Evolutionary conservation across 176 grass and related monocot species (phyloP), one percentile per base, ranked within the genome.

Genomic region (Calamus simplicifolius): DNA sequence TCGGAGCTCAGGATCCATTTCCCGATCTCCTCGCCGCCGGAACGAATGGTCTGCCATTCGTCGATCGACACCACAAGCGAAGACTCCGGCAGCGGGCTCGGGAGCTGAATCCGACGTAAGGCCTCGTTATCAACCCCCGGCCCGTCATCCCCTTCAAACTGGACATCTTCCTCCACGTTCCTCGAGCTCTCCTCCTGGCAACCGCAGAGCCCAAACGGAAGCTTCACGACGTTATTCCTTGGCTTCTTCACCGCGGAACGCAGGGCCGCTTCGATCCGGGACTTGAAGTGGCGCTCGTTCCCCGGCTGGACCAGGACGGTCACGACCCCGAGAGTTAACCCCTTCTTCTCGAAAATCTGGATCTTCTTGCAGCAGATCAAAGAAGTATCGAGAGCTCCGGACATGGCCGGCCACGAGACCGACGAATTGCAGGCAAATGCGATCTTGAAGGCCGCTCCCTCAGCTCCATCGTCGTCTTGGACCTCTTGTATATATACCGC

Each of bases 321-420:
- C 51, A 98, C 93, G 19, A 81, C 88, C 48, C 93, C 93, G 48
- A 98, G 80, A 19, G 93, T 92, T 63, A 98, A 53, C 27, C 93
- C 93, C 69, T 84, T 98, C 79, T 98, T 98, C 81, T 98, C 88
- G 54, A 98, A 98, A 31, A 98, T 88, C 69, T 98, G 93, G 68
- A 98, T 92, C 81, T 88, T 98, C 62, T 89, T 92, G 79, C 93
- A 92, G 57, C 83, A 85, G 73, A 98, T 74, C 25, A 71, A 73
- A 19, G 84, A 80, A 63, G 69, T 85, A 53, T 92, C 93, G 8
- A 98, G 73, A 54, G 87, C 85, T 27, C 78, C 76, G 10, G 93
- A 88, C 84, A 98, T 85, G 26, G 84, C 72, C 59, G 91, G 93
- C 93, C 93, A 98, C 16, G 93, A 92, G 29, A 89, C 73, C 4